Evolutionary conservation across 2,329 filamentous ascomycete species (phyloP), one percentile per base, ranked within the genome.

Genomic region (Fusarium brachygibbosum): DNA sequence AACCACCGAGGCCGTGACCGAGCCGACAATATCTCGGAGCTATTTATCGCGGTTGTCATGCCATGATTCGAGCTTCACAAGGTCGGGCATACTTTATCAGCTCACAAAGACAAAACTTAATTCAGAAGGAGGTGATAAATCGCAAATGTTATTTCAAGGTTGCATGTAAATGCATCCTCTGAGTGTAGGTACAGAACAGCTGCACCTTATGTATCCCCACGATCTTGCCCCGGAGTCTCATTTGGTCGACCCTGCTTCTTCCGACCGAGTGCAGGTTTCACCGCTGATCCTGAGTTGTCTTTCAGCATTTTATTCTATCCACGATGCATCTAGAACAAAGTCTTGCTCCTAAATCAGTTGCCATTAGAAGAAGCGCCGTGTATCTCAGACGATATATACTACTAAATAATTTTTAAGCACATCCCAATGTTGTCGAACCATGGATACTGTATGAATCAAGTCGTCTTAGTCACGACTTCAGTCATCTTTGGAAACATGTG

Each of bases 211-310:
- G 16, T 42, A 45, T 55, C 56, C 46, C 56, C 49, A 46, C 52
- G 61, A 63, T 58, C 58, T 66, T 32, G 35, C 28, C 52, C 44
- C 49, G 17, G 63, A 32, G 29, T 37, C 34, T 45, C 29, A 45
- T 12, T 52, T 25, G 29, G 35, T 42, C 38, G 38, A 63, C 60
- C 71, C 71, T 74, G 62, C 57, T 72, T 74, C 69, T 74, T 46
- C 71, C 69, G 71, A 71, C 37, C 23, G 38, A 32, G 41, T 65
- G 49, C 69, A 61, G 40, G 14, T 69, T 68, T 74, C 64, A 74
- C 71, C 69, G 71, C 69, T 45, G 56, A 63, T 59, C 49, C 25
- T 53, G 37, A 40, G 40, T 38, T 21, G 56, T 60, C 52, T 58
- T 21, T 45, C 35, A 21, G 6, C 44, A 31, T 51, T 35, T 19